Evolutionary conservation across 1,284 basidiomycete genomes (phyloP), one percentile per base, ranked within the genome.

Genomic region (Austroboletus rostrupii): DNA sequence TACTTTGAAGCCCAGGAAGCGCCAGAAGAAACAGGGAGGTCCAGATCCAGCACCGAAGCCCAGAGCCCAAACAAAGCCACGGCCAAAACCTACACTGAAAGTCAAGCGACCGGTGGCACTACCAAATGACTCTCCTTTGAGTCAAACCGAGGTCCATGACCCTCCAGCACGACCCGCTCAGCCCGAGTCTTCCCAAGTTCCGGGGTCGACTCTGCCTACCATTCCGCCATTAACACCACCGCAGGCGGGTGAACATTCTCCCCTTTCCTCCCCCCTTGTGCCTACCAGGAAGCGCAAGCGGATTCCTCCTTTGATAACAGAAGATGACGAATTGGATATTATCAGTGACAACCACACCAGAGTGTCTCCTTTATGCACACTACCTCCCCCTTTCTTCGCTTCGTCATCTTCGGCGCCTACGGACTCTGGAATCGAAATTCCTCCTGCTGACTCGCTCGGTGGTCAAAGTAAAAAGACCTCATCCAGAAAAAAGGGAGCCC

Each of bases 361-460:
- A 35, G 31, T 39, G 10, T 52, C 58, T 19, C 41, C 46, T 3
- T 40, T 49, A 5, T 43, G 26, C 16, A 6, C 36, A 19, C 39
- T 46, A 19, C 67, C 64, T 38, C 57, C 56, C 11, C 53, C 53
- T 20, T 68, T 68, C 47, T 68, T 67, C 12, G 65, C 65, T 20
- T 50, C 65, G 5, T 62, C 63, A 14, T 64, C 63, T 12, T 65
- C 61, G 35, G 20, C 53, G 9, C 58, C 50, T 14, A 51, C 54
- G 0, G 52, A 61, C 37, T 61, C 66, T 8, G 62, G 56, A 17
- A 23, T 66, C 17, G 56, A 67, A n/a, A 55, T 66, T 8, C 54
- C 49, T 12, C 49, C 47, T 14, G 19, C 45, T 6, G 48, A 53
- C 40, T 5, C 40, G 32, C 19, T 21, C 13, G n/a, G 23, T n/a